These are phyloP conservation scores for Grosmannia clavigera DNA, from an alignment of 2,329 filamentous ascomycete genomes.

Conservation along the genomic window DNA sequence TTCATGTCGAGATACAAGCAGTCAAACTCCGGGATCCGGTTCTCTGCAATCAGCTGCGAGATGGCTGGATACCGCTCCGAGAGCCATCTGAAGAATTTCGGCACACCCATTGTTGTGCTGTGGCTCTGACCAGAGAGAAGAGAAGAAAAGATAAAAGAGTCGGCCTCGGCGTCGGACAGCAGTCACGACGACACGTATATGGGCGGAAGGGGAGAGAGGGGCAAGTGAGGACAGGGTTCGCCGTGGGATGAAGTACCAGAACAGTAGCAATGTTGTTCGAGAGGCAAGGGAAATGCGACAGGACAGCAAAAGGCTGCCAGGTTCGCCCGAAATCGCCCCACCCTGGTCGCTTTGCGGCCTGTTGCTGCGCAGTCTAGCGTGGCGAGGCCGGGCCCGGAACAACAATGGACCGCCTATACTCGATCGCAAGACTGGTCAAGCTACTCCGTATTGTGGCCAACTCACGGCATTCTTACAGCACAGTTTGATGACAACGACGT, in stretches of 20 bases:
- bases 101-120: constrained; percentile 33
- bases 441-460: not conserved
- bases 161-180: not conserved
- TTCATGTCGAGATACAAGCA: constrained; percentile 98
- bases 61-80: constrained; percentile 98
- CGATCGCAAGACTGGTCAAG: not conserved
- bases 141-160: not conserved
- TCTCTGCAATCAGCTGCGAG: constrained; percentile 96
- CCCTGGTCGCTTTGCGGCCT: not conserved
- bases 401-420: not conserved
- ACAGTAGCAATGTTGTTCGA: not conserved
- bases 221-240: not conserved
- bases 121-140: not conserved
- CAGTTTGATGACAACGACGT: too few relatives aligned
- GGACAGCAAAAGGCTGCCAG: not conserved
- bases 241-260: not conserved
- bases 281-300: not conserved
- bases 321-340: not conserved
- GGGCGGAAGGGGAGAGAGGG: not conserved
- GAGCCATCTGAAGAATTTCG: constrained; percentile 98
- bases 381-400: not conserved
- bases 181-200: not conserved
- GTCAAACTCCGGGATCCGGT: constrained; percentile 97
- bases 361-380: not conserved
- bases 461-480: too few relatives aligned